A percentile compares a stretch with the other conserved stretches of the same genome.
These are phyloP conservation scores for Fusarium abutilonis DNA, from an alignment of 2,329 filamentous ascomycete genomes.

Conservation along the genomic window DNA sequence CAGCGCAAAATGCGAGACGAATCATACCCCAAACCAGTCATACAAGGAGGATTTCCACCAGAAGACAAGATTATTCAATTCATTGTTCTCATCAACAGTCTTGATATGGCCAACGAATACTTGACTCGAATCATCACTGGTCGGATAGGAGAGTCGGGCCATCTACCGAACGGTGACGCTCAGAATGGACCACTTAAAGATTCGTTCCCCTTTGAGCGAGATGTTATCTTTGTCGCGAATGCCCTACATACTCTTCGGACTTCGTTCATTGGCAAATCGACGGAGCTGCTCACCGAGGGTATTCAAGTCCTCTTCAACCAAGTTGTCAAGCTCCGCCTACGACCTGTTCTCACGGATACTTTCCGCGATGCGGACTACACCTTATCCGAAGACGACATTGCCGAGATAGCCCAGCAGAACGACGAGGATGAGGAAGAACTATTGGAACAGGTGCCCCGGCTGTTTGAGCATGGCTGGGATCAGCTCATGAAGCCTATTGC, in stretches of 20 bases:
- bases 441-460: conserved; percentile 75
- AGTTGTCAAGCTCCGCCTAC: conserved; percentile 84
- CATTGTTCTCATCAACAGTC: conserved; percentile 92
- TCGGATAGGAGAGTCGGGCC: conserved; percentile 62
- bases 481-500: conserved; percentile 84
- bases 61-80: conserved; percentile 91
- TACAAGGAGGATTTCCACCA: conserved; percentile 83
- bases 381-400: conserved; percentile 69
- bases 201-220: conserved; percentile 82
- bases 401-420: conserved; percentile 63
- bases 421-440: conserved; percentile 64
- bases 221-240: conserved; percentile 74
- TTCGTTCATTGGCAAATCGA: conserved; percentile 79
- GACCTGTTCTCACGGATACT: conserved; percentile 84
- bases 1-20: conserved; percentile 98
- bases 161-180: conserved; percentile 49
- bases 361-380: conserved; percentile 94
- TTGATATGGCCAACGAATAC: conserved; percentile 93
- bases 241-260: conserved; percentile 74
- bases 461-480: conserved; percentile 88
- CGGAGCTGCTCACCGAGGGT: conserved; percentile 84
- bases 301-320: conserved; percentile 87
- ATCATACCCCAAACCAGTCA: conserved; percentile 81
- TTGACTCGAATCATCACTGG: conserved; percentile 83
- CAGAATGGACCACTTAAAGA: conserved; percentile 62